Conservation (phyloP, 305 asterid genomes). For the Fraxinus ornus region DNA sequence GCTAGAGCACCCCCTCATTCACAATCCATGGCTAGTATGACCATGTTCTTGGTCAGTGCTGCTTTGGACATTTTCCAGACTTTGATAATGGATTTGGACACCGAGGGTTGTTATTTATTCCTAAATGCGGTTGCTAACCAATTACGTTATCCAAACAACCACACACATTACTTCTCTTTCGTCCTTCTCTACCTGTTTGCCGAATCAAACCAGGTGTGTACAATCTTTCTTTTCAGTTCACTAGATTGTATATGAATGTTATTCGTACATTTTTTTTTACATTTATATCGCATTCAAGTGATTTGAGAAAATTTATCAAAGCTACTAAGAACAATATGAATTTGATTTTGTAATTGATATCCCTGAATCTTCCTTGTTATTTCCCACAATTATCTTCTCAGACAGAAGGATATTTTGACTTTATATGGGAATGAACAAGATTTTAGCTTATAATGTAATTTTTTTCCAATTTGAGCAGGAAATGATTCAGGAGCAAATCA, state of each 20-base stretch:
- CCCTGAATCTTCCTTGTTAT: neutral
- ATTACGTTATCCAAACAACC: constrained; percentile 94
- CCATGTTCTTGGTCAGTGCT: constrained; percentile 71
- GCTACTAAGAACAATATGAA: neutral
- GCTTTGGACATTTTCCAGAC: constrained; percentile 89
- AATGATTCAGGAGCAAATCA: constrained; percentile 91
- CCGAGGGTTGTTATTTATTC: constrained; percentile 98
- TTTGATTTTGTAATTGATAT: neutral
- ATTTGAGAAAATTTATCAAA: neutral
- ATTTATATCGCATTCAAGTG: neutral
- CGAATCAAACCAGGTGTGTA: constrained; percentile 77
- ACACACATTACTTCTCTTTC: constrained; percentile 97
- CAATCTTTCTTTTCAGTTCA: neutral
- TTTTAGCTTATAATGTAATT: neutral
- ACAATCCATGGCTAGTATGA: constrained; percentile 72
- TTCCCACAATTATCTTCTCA: neutral
- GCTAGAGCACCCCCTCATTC: constrained; percentile 72
- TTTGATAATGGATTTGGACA: constrained; percentile 76
- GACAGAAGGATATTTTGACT: too few relatives aligned
- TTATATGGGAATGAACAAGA: neutral
- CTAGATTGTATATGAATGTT: neutral
- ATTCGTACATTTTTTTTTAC: too few relatives aligned
- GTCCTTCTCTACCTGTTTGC: constrained; percentile 82
- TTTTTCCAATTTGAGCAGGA: constrained; percentile 50
- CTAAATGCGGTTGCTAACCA: constrained; percentile 96